phyloP scores from a whole-genome alignment of 1,139 yeast genomes.

The Candida sp. region DNA sequence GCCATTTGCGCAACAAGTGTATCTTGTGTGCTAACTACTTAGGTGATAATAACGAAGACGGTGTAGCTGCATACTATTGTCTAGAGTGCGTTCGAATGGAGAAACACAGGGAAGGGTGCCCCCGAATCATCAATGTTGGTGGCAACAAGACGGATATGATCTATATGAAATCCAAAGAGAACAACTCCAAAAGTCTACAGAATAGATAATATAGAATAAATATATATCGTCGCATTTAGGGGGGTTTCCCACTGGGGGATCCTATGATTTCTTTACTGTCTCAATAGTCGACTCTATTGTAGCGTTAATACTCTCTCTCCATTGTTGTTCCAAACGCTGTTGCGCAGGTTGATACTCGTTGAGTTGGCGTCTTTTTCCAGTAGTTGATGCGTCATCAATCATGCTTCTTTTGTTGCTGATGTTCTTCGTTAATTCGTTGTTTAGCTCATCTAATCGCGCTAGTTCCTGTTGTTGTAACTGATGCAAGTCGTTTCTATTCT shows the following conservation, averaged over 20 bases:
- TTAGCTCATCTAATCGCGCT: constrained; percentile 18
- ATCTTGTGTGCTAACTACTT: constrained; percentile 68
- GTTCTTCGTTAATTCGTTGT: constrained; percentile 8
- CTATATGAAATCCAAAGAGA: constrained; percentile 49
- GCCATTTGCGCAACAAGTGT: constrained; percentile 67
- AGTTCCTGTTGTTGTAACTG: constrained; percentile 23
- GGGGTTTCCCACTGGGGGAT: too few relatives aligned
- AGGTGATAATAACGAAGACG: constrained; percentile 46
- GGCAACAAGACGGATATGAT: constrained; percentile 71
- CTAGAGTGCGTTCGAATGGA: constrained; percentile 83
- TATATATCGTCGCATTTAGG: neutral
- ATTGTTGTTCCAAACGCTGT: constrained; percentile 36
- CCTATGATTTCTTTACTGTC: neutral
- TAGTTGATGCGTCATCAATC: constrained; percentile 31
- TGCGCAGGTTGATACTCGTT: constrained; percentile 38
- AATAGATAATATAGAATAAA: neutral
- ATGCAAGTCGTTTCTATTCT: constrained; percentile 23
- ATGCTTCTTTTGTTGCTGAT: constrained; percentile 31
- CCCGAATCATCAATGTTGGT: constrained; percentile 81
- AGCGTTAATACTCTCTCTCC: constrained; percentile 44
- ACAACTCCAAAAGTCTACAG: constrained; percentile 3
- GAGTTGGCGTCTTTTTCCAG: constrained; percentile 37
- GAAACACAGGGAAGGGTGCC: constrained; percentile 93
- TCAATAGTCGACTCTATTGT: constrained; percentile 39
- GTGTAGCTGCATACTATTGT: constrained; percentile 80